phyloP scores from a whole-genome alignment of 1,284 basidiomycete species.

The Sanghuangporus weigelae region DNA sequence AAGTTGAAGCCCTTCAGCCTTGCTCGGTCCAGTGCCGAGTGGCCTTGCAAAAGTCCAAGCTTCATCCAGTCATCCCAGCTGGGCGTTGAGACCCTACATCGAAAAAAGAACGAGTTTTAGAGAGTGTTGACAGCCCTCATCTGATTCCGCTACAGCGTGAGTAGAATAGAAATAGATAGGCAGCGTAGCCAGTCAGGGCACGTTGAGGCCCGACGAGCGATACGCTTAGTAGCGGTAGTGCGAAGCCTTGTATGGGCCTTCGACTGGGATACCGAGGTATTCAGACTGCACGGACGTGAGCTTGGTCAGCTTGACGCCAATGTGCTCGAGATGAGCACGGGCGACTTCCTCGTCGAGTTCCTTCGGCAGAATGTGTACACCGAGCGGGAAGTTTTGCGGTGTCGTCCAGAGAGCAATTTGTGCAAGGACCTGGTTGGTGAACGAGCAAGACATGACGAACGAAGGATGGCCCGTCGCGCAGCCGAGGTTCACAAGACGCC shows the following conservation, averaged over 20 bases:
- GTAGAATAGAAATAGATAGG: constrained; percentile 2
- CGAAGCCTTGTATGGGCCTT: constrained; percentile 90
- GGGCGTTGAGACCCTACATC: constrained; percentile 18
- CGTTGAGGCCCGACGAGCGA: constrained; percentile 17
- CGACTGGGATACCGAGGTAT: constrained; percentile 89
- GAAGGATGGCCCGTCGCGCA: constrained; percentile 92
- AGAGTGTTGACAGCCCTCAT: constrained; percentile 14
- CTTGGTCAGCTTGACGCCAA: constrained; percentile 91
- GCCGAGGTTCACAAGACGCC: constrained; percentile 98
- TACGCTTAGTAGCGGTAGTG: constrained; percentile 65
- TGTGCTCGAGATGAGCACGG: constrained; percentile 85
- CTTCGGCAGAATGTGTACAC: constrained; percentile 97
- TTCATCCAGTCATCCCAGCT: constrained; percentile 3
- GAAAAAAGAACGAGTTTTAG: constrained; percentile 2
- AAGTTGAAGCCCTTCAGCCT: constrained; percentile 14
- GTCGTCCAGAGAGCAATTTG: constrained; percentile 99
- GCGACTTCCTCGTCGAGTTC: constrained; percentile 99
- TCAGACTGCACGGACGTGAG: constrained; percentile 76
- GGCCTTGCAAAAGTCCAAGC: constrained; percentile 6
- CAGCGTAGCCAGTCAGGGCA: constrained; percentile 6
- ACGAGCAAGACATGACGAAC: constrained; percentile 99
- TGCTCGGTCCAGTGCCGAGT: not conserved
- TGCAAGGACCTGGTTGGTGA: constrained; percentile 97
- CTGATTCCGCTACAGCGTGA: not conserved
- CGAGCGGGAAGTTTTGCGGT: constrained; percentile 84